Percentiles rank a stretch among this genome's conserved stretches.
phyloP scores from a whole-genome alignment of 2,329 filamentous ascomycete species.

The Ophiostoma populinum region DNA sequence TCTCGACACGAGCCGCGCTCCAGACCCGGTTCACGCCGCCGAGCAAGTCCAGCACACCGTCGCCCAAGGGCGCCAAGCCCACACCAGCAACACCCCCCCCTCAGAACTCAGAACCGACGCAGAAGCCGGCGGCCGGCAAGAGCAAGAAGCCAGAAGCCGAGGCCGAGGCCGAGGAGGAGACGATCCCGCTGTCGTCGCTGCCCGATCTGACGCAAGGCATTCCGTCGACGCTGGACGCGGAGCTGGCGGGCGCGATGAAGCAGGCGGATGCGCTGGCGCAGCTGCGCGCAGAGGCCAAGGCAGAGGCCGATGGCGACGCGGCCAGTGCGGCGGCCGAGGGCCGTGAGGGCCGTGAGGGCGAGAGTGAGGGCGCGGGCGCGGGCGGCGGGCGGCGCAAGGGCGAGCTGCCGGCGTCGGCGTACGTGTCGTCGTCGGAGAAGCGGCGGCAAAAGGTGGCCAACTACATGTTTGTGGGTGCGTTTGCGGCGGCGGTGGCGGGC shows the following conservation, averaged over 20 bases:
- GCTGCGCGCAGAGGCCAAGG: slow-evolving; percentile 18
- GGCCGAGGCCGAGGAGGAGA: slow-evolving; percentile 14
- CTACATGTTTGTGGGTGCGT: slow-evolving; percentile 48
- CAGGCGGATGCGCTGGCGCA: slow-evolving; percentile 19
- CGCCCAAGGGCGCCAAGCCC: slow-evolving; percentile 1
- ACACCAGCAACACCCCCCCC: neutral
- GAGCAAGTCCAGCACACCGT: neutral
- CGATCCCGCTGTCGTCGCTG: slow-evolving; percentile 48
- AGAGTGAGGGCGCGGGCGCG: slow-evolving; percentile 25
- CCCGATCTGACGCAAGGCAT: slow-evolving; percentile 91
- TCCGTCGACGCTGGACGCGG: slow-evolving; percentile 72
- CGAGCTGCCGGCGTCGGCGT: slow-evolving; percentile 60
- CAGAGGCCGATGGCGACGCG: slow-evolving; percentile 7
- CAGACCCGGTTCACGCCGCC: slow-evolving; percentile 2
- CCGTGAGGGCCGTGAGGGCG: slow-evolving; percentile 29
- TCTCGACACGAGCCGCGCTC: slow-evolving; percentile 1
- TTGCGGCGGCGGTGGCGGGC: slow-evolving; percentile 37
- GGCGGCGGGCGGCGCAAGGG: slow-evolving; percentile 37
- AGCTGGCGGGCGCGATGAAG: slow-evolving; percentile 36
- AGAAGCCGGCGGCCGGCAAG: slow-evolving; percentile 9
- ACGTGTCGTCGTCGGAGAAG: slow-evolving; percentile 80
- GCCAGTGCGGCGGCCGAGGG: slow-evolving; percentile 25
- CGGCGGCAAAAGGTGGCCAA: slow-evolving; percentile 62
- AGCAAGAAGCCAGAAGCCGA: slow-evolving; percentile 9
- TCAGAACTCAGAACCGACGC: neutral